These are phyloP conservation scores for Globisporangium abappressorium DNA, from an alignment of 352 stramenopile species.

Conservation along the genomic window DNA sequence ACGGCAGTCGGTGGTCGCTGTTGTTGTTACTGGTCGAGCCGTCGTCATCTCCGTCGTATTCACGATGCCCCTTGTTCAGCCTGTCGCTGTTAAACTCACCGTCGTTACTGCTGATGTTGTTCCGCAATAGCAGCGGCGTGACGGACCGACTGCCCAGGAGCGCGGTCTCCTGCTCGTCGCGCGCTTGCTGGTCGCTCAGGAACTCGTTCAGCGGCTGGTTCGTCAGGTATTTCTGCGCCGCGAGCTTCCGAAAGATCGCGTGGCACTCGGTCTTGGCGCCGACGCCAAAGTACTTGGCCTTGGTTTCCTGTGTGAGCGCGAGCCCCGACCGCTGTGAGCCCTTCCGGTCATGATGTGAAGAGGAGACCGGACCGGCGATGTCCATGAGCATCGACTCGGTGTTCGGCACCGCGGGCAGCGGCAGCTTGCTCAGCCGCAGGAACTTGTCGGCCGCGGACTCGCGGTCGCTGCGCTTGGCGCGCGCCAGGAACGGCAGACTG, in stretches of 20 bases:
- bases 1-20: neutral
- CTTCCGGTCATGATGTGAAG: slow-evolving; percentile 8
- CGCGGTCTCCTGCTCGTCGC: slow-evolving; percentile 19
- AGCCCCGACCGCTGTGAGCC: slow-evolving; percentile 29
- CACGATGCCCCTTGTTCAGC: neutral
- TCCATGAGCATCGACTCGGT: slow-evolving; percentile 35
- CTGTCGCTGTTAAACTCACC: neutral
- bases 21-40: neutral
- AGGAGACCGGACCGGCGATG: slow-evolving; percentile 6
- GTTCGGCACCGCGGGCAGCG: slow-evolving; percentile 27
- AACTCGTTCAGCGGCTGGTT: slow-evolving; percentile 53
- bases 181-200: slow-evolving; percentile 36
- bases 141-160: slow-evolving; percentile 3
- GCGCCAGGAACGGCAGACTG: slow-evolving; percentile 55
- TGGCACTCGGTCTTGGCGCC: slow-evolving; percentile 48
- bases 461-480: slow-evolving; percentile 39
- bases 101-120: neutral
- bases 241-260: slow-evolving; percentile 67
- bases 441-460: slow-evolving; percentile 64
- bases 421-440: slow-evolving; percentile 54
- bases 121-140: slow-evolving; percentile 3
- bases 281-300: slow-evolving; percentile 66
- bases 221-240: slow-evolving; percentile 59
- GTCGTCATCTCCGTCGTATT: neutral
- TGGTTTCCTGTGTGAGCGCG: slow-evolving; percentile 46